Base-by-base conservation (phyloP, 2,329 filamentous ascomycete species). In the Aspergillus sergii region DNA sequence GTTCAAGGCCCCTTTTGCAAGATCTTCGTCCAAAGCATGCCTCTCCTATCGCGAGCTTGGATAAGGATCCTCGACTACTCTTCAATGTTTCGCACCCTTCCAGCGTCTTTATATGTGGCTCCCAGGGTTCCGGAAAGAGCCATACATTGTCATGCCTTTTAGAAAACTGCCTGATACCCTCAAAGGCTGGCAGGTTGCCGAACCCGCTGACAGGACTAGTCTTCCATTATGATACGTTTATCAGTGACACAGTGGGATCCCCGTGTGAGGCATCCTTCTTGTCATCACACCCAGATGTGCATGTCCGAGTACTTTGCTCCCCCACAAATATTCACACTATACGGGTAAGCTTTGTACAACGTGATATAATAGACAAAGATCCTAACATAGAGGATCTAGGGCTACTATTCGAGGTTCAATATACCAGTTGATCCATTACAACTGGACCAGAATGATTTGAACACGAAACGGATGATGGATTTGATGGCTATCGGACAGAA, bases 201-300 rank as follows among this genome's bases (percentile, higher is more conserved):
- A 67, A 56, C 4, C 68, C 68, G 1, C 75, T 90, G 0, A 85
- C 86, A 0, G 88, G 85, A 0, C 75, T 91, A 0, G 84, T 91
- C 0, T 90, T 91, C 56, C 88, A 91, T 65, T 91, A 88, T 62
- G 87, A 89, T 66, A 82, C 81, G 0, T 86, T 85, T 64, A 79
- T 81, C 12, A 84, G 81, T 0, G 81, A 84, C 50, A 69, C 72
- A 0, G 75, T 80, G 1, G 83, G 83, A 14, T 78, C 78, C 0
- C 82, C 87, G 0, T 89, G 87, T 61, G 88, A 91, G 71, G 87
- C 84, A 0, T 86, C 87, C 0, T 87, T 82, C 65, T 73, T 91
- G 3, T 78, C 83, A 0, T 82, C 81, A 0, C 68, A 79, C 28
- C 60, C 67, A 0, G 72, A 76, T 0, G 76, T 87, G 23, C 74